These are phyloP conservation scores for Mycocentrospora acerina DNA, from an alignment of 2,329 filamentous ascomycete genomes.

Conservation along the genomic window DNA sequence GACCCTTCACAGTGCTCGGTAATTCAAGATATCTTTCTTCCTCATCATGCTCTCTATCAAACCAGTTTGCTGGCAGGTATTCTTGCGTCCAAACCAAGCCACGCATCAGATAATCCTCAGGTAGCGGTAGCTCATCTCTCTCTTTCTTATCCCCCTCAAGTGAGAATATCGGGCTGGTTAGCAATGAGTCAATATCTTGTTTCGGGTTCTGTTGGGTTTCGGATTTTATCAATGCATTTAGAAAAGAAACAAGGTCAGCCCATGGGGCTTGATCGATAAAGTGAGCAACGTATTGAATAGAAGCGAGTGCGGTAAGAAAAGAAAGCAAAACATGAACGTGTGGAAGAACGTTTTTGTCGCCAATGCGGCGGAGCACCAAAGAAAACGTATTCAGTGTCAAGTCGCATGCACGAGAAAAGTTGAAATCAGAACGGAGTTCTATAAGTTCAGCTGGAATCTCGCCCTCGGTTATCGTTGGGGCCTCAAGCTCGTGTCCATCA, in stretches of 20 bases:
- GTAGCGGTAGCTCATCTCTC: conserved; percentile 57
- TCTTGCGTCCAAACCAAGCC: conserved; percentile 62
- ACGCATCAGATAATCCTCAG: conserved; percentile 68
- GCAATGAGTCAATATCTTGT: conserved; percentile 35
- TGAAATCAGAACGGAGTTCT: conserved; percentile 16
- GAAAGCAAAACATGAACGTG: conserved; percentile 64
- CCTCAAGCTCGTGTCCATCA: conserved; percentile 12
- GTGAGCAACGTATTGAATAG: conserved; percentile 33
- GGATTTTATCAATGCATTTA: conserved; percentile 54
- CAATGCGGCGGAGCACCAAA: conserved; percentile 54
- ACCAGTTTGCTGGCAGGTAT: conserved; percentile 63
- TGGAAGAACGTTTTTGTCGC: conserved; percentile 61
- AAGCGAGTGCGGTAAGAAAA: conserved; percentile 55
- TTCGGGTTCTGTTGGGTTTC: conserved; percentile 28
- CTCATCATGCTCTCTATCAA: conserved; percentile 64
- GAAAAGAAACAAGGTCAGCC: conserved; percentile 52
- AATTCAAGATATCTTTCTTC: conserved; percentile 67
- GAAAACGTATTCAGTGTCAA: conserved; percentile 51
- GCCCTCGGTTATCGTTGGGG: conserved; percentile 15
- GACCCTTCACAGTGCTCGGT: conserved; percentile 58
- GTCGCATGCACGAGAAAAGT: conserved; percentile 36
- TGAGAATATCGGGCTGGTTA: conserved; percentile 49
- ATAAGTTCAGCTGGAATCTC: conserved; percentile 20
- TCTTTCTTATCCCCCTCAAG: conserved; percentile 38
- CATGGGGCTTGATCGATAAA: conserved; percentile 52